Percentiles rank a stretch among this genome's conserved stretches.
Conservation (phyloP, 2,329 filamentous ascomycete genomes). For the Xylaria hypoxylon region DNA sequence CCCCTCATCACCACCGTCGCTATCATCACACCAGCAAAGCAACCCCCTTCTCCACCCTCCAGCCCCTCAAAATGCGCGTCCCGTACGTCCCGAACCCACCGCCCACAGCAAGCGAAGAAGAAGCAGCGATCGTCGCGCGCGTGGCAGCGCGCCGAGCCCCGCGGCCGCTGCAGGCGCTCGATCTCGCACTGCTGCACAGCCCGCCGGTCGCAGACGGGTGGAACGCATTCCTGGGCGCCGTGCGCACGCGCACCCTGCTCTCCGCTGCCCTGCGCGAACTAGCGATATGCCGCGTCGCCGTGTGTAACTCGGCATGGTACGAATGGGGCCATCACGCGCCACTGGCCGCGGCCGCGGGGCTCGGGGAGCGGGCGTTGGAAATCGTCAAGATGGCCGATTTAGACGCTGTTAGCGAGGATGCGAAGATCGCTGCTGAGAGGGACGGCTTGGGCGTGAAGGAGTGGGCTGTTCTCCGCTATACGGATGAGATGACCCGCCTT, state of each 20-base stretch:
- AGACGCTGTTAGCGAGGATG: conserved; percentile 43
- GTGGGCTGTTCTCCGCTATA: conserved; percentile 76
- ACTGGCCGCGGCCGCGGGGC: conserved; percentile 68
- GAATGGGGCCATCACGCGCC: conserved; percentile 86
- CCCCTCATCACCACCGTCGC: neutral
- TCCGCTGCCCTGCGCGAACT: conserved; percentile 74
- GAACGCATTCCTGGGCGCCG: conserved; percentile 75
- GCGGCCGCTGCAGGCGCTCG: conserved; percentile 78
- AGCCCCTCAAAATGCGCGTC: conserved; percentile 67
- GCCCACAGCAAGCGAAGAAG: conserved; percentile 57
- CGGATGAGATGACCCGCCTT: conserved; percentile 85
- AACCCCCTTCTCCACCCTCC: neutral
- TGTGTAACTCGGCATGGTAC: conserved; percentile 84
- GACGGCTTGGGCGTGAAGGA: conserved; percentile 66
- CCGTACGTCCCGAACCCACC: conserved; percentile 71
- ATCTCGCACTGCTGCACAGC: conserved; percentile 79
- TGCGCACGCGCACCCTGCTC: conserved; percentile 66
- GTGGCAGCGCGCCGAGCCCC: conserved; percentile 74
- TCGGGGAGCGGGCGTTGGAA: conserved; percentile 61
- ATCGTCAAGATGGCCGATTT: conserved; percentile 53
- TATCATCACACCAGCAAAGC: neutral
- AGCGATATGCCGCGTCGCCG: conserved; percentile 83
- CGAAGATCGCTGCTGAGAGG: conserved; percentile 42
- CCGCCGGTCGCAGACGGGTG: conserved; percentile 80
- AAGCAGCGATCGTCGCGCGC: conserved; percentile 70